Percentiles rank a stretch among this genome's conserved stretches.
phyloP scores from a whole-genome alignment of 2,329 filamentous ascomycete genomes.

The Dothideomycetes sp. region DNA sequence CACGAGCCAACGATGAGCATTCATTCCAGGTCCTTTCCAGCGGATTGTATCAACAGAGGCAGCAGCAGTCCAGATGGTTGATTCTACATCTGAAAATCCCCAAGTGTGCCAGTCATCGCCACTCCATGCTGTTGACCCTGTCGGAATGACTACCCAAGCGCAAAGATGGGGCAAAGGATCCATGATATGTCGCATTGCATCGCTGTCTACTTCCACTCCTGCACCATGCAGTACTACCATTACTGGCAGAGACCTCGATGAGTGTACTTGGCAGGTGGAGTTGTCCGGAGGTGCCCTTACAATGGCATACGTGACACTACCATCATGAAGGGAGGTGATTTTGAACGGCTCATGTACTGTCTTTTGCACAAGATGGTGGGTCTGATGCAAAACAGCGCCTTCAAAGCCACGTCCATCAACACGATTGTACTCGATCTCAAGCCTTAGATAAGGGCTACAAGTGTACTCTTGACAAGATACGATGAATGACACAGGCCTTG shows the following conservation, averaged over 20 bases:
- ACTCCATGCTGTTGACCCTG: slow-evolving; percentile 50
- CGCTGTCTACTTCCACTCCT: slow-evolving; percentile 45
- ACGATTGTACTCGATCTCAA: slow-evolving; percentile 4
- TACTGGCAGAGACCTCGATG: slow-evolving; percentile 30
- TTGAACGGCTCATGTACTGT: slow-evolving; percentile 39
- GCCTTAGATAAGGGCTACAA: slow-evolving; percentile 1
- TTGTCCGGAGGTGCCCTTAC: slow-evolving; percentile 43
- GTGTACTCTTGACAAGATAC: slow-evolving; percentile 20
- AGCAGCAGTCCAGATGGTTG: slow-evolving; percentile 41
- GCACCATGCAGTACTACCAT: slow-evolving; percentile 48
- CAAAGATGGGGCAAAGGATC: slow-evolving; percentile 43
- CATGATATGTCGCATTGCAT: slow-evolving; percentile 38
- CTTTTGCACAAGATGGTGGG: slow-evolving; percentile 17
- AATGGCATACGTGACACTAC: slow-evolving; percentile 49
- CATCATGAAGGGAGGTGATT: slow-evolving; percentile 46
- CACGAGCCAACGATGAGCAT: slow-evolving; percentile 42
- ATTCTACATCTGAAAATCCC: slow-evolving; percentile 48
- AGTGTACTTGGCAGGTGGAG: neutral
- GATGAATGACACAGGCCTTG: slow-evolving; percentile 32
- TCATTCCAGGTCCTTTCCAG: slow-evolving; percentile 42
- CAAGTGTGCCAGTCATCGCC: slow-evolving; percentile 54
- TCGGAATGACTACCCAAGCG: slow-evolving; percentile 48
- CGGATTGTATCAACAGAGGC: slow-evolving; percentile 40
- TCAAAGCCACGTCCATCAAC: neutral
- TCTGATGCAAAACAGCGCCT: neutral